Evolutionary conservation across 768 basidiomycete genomes (phyloP).

Genomic region (Mycena belliarum): DNA sequence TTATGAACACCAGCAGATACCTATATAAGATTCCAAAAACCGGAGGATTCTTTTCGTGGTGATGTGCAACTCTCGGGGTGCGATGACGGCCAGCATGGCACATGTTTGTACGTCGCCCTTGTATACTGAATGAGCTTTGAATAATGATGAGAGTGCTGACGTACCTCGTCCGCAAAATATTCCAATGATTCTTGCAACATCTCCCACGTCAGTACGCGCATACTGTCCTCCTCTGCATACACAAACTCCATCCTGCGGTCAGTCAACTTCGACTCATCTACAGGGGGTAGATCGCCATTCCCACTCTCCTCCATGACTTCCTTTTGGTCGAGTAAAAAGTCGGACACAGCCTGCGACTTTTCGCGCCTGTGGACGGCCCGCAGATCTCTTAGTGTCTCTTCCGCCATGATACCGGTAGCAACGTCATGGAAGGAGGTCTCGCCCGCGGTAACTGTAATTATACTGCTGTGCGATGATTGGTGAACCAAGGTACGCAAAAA

Average conservation of each 20-base stretch:
- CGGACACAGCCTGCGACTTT: slow-evolving; percentile 33
- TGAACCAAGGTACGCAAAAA: slow-evolving; percentile 36
- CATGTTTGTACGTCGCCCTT: slow-evolving; percentile 87
- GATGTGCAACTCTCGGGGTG: slow-evolving; percentile 57
- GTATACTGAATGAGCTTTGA: slow-evolving; percentile 7
- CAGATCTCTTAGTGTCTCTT: slow-evolving; percentile 33
- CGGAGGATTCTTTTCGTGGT: slow-evolving; percentile 41
- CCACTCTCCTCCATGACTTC: slow-evolving; percentile 18
- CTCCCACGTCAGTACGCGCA: slow-evolving; percentile 58
- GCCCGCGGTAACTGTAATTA: slow-evolving; percentile 67
- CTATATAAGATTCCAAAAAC: slow-evolving; percentile 74
- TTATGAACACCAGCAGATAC: slow-evolving; percentile 37
- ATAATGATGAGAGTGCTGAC: neutral
- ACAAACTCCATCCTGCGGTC: slow-evolving; percentile 46
- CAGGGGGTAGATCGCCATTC: neutral
- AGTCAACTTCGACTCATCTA: slow-evolving; percentile 27
- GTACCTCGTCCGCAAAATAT: slow-evolving; percentile 61
- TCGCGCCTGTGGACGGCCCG: slow-evolving; percentile 29
- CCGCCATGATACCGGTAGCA: slow-evolving; percentile 23
- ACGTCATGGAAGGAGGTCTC: slow-evolving; percentile 43
- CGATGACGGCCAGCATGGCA: slow-evolving; percentile 67
- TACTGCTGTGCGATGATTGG: slow-evolving; percentile 64
- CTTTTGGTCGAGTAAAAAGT: slow-evolving; percentile 29
- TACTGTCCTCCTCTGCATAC: slow-evolving; percentile 47
- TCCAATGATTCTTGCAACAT: slow-evolving; percentile 59